A percentile compares a stretch with the other conserved stretches of the same genome.
These are phyloP conservation scores for Colletotrichum paranaense DNA, from an alignment of 2,329 filamentous ascomycete species.

Conservation along the genomic window DNA sequence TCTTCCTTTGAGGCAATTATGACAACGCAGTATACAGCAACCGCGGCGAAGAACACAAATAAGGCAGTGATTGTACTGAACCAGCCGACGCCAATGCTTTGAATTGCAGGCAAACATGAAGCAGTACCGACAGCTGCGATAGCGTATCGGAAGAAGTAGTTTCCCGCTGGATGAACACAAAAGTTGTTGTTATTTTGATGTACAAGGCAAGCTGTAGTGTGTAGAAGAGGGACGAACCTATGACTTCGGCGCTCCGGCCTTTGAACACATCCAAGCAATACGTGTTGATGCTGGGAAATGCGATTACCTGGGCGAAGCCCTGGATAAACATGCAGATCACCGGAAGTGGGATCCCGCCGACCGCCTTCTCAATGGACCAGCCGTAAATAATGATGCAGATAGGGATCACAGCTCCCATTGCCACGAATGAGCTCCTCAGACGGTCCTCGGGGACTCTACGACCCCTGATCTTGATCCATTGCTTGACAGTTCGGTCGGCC, in stretches of 20 bases:
- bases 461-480: constrained; percentile 64
- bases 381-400: constrained; percentile 77
- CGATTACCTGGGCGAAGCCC: constrained; percentile 76
- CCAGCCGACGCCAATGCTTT: constrained; percentile 83
- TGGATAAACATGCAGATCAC: constrained; percentile 78
- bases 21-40: constrained; percentile 10
- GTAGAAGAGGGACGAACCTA: constrained; percentile 43
- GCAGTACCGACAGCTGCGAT: constrained; percentile 79
- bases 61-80: constrained; percentile 73
- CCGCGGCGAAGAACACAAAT: constrained; percentile 6
- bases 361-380: constrained; percentile 52
- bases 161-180: constrained; percentile 67
- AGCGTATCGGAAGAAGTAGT: constrained; percentile 82
- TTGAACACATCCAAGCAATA: constrained; percentile 45
- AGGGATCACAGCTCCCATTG: constrained; percentile 70
- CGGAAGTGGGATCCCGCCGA: constrained; percentile 58
- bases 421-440: constrained; percentile 69
- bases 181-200: background rate
- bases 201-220: too few relatives aligned
- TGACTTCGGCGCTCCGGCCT: constrained; percentile 26
- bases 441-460: constrained; percentile 78
- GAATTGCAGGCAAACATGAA: constrained; percentile 77
- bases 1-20: constrained; percentile 4
- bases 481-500: constrained; percentile 71
- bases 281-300: constrained; percentile 76